Evolutionary conservation across 345 rosid genomes (phyloP), one percentile per base, ranked within the genome.

Genomic region (Cardiospermum halicacabum): DNA sequence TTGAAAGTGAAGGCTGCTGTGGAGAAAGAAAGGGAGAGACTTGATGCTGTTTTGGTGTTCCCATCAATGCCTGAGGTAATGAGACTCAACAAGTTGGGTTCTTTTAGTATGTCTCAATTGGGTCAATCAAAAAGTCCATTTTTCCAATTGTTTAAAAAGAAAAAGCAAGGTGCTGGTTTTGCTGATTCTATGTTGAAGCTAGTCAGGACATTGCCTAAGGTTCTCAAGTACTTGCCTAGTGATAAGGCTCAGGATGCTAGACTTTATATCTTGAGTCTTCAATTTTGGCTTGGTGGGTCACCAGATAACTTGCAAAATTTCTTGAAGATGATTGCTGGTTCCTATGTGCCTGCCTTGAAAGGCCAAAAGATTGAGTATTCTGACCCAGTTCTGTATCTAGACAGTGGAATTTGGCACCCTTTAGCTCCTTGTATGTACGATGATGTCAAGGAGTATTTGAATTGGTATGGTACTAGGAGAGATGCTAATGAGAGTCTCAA

Each of bases 41-140:
- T 94, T 65, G 96, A 94, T 59, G 96, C 99, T 3, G 99, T 94
- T 58, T 81, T 94, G 56, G 97, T 94, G 50, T 94, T 94, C 86
- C 99, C 99, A 71, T 94, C 96, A 34, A 94, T 94, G 99, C 99
- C 99, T 36, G 99, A 91, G 75, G 96, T 94, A 47, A 94, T 94
- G 99, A 89, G 99, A 77, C 80, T 94, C 0, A 94, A 91, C 84
- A 94, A 94, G 67, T 75, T 94, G 72, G 99, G 99, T 39, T 91
- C 99, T 53, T 94, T 94, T 58, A 89, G 91, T 28, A 94, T 94
- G 99, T 89, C 99, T 42, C 99, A 94, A 71, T 81, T 94, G 24
- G 99, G 97, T 11, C 99, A 94, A 19, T 91, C 97, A 0, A 94
- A 91, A 74, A 84, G 92, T 69, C 97, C 97, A 1, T 91, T 94